Evolutionary conservation across 163 green algal species (phyloP).

Genomic region (Chloromonas sp.): DNA sequence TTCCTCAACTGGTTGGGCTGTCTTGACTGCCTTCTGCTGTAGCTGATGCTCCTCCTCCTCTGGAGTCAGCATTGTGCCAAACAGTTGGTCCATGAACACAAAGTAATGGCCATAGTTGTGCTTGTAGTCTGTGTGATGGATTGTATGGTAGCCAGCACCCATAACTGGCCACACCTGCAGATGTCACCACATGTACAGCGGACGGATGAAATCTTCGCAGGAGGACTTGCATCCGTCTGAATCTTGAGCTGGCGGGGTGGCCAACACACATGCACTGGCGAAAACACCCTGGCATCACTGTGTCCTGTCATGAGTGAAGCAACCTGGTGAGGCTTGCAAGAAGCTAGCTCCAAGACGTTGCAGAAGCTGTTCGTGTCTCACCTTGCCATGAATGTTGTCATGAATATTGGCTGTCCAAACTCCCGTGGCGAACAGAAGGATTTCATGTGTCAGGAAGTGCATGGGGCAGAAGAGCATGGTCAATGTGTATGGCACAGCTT

Average conservation of each 20-base stretch:
- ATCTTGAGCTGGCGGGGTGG: too few relatives aligned
- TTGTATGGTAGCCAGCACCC: conserved; percentile 90
- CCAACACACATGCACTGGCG: too few relatives aligned
- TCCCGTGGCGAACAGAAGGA: conserved; percentile 88
- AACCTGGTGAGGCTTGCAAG: too few relatives aligned
- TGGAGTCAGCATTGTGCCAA: conserved; percentile 64
- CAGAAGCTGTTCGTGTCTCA: conserved; percentile 8
- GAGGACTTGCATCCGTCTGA: too few relatives aligned
- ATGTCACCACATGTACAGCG: too few relatives aligned
- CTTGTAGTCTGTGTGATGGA: conserved; percentile 92
- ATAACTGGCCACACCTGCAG: conserved; percentile 71
- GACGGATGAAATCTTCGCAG: too few relatives aligned
- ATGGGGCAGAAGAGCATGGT: conserved; percentile 83
- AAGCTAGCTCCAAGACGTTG: too few relatives aligned
- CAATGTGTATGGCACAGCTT: conserved; percentile 78
- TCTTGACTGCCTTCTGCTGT: neutral
- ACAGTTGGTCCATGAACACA: conserved; percentile 81
- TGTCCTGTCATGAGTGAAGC: too few relatives aligned
- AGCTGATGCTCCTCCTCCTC: conserved; percentile 48
- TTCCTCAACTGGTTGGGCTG: too few relatives aligned
- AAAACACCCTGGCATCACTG: too few relatives aligned
- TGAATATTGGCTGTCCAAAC: conserved; percentile 97
- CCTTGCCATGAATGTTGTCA: conserved; percentile 72
- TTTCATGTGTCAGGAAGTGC: conserved; percentile 88
- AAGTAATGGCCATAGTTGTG: conserved; percentile 97